phyloP scores from a whole-genome alignment of 2,329 filamentous ascomycete species.

The Xylariaceae sp. region DNA sequence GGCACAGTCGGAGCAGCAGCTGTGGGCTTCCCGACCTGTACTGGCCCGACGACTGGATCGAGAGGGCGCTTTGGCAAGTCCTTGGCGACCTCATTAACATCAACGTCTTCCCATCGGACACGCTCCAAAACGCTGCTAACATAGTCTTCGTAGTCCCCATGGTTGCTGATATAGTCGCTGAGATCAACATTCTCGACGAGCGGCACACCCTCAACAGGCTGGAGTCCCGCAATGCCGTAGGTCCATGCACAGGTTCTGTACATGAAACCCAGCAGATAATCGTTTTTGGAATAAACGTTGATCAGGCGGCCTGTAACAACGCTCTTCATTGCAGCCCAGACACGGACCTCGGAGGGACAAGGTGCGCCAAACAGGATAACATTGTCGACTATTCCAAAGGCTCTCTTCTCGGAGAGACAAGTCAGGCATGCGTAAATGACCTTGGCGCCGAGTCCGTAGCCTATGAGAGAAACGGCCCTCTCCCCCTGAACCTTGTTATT shows the following conservation, averaged over 20 bases:
- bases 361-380: conserved; percentile 82
- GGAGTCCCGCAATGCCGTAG: conserved; percentile 77
- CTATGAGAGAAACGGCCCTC: conserved; percentile 71
- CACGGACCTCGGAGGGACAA: conserved; percentile 62
- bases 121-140: conserved; percentile 61
- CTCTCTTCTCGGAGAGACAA: conserved; percentile 67
- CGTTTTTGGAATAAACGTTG: conserved; percentile 83
- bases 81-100: conserved; percentile 28
- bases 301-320: conserved; percentile 80
- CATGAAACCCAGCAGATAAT: conserved; percentile 83
- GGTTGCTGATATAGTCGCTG: conserved; percentile 60
- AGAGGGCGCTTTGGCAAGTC: conserved; percentile 8
- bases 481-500: conserved; percentile 79
- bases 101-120: conserved; percentile 64
- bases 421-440: conserved; percentile 80
- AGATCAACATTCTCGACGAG: conserved; percentile 64
- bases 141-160: conserved; percentile 65
- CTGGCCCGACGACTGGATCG: conserved; percentile 4
- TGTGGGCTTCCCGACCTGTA: neutral
- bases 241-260: conserved; percentile 79
- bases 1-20: neutral
- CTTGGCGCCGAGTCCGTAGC: conserved; percentile 75
- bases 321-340: conserved; percentile 73
- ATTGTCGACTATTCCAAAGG: conserved; percentile 78
- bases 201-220: conserved; percentile 62